These are phyloP conservation scores for Blastobotrys ciferrii DNA, from an alignment of 1,139 yeast genomes.

Conservation along the genomic window DNA sequence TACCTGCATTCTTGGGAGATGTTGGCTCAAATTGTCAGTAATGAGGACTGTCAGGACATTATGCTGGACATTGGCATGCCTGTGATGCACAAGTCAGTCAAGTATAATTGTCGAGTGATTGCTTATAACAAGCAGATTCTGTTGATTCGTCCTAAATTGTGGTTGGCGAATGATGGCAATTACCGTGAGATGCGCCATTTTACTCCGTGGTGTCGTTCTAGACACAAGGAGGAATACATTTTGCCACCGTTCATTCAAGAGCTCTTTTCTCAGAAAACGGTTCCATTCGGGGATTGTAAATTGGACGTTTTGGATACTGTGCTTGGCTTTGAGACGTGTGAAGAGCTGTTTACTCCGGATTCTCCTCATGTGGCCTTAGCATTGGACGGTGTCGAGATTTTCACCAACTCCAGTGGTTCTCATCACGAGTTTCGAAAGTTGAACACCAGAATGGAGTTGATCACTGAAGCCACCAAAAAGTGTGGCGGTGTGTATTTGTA, in stretches of 20 bases:
- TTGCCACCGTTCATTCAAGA: constrained; percentile 66
- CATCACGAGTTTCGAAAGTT: constrained; percentile 93
- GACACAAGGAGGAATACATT: constrained; percentile 65
- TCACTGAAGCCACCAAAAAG: constrained; percentile 87
- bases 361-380: constrained; percentile 93
- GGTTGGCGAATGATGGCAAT: constrained; percentile 95
- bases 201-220: constrained; percentile 87
- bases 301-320: constrained; percentile 80
- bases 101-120: constrained; percentile 86
- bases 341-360: constrained; percentile 92
- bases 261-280: constrained; percentile 52
- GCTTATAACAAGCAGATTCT: constrained; percentile 76
- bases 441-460: constrained; percentile 77
- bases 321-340: constrained; percentile 96
- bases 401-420: constrained; percentile 93
- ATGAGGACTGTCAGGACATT: constrained; percentile 69
- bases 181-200: constrained; percentile 96
- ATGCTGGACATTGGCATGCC: constrained; percentile 95
- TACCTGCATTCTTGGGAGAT: constrained; percentile 94
- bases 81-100: constrained; percentile 75
- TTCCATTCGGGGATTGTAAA: constrained; percentile 87
- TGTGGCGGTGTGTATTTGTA: constrained; percentile 95
- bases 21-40: constrained; percentile 69
- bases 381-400: constrained; percentile 91
- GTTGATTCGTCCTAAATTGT: constrained; percentile 85